These are phyloP conservation scores for Diphasiastrum complanatum DNA, from an alignment of 83 land plant genomes.

Conservation along the genomic window DNA sequence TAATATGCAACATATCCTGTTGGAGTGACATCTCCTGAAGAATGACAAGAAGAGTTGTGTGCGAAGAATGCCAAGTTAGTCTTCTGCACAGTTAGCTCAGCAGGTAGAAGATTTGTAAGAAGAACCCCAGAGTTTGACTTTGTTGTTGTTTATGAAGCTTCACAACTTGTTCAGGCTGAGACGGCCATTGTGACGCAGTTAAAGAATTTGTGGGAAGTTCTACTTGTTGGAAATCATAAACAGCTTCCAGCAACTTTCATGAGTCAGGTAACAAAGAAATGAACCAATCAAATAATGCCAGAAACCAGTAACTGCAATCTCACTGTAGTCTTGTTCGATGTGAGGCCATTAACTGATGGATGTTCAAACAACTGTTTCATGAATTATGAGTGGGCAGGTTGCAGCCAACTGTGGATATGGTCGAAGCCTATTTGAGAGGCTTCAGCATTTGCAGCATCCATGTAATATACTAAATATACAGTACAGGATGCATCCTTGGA, in stretches of 20 bases:
- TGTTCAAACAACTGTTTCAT: neutral
- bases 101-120: conserved; percentile 19
- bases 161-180: conserved; percentile 78
- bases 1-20: neutral
- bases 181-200: conserved; percentile 52
- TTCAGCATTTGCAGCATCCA: no score
- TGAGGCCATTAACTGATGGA: neutral
- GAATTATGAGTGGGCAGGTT: conserved; percentile 32
- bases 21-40: neutral
- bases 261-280: conserved; percentile 45
- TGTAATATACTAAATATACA: no score
- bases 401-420: conserved; percentile 49
- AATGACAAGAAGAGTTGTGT: conserved; percentile 27
- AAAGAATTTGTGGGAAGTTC: conserved; percentile 33
- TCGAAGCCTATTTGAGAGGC: no score
- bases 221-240: conserved; percentile 71
- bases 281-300: no score
- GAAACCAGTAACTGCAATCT: neutral
- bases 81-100: conserved; percentile 62
- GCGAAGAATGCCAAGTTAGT: conserved; percentile 41
- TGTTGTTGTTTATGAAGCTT: conserved; percentile 65
- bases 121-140: conserved; percentile 26
- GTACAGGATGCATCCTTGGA: no score
- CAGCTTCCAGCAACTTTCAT: conserved; percentile 74
- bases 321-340: conserved; percentile 7